These are phyloP conservation scores for Aspergillaceae sp. DNA, from an alignment of 2,329 filamentous ascomycete genomes.

Conservation along the genomic window DNA sequence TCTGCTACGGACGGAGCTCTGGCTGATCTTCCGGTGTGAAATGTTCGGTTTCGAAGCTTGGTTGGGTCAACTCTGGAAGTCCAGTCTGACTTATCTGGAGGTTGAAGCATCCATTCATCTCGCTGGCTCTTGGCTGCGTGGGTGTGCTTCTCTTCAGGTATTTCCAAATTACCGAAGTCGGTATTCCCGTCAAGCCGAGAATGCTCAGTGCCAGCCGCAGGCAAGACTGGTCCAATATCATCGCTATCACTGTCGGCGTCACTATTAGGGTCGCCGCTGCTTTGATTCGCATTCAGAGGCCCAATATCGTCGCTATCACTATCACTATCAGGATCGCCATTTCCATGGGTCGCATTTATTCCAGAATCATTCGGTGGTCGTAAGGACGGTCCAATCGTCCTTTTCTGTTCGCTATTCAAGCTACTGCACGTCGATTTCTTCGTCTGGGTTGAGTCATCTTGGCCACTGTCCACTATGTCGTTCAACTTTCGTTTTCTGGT, in stretches of 20 bases:
- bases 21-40: slow-evolving; percentile 61
- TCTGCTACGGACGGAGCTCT: slow-evolving; percentile 27
- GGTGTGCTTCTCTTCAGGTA: background rate
- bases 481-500: slow-evolving; percentile 15
- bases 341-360: slow-evolving; percentile 4
- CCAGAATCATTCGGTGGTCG: slow-evolving; percentile 39
- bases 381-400: slow-evolving; percentile 48
- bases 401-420: slow-evolving; percentile 37
- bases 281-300: slow-evolving; percentile 15
- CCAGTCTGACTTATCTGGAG: slow-evolving; percentile 49
- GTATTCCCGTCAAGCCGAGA: background rate
- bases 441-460: slow-evolving; percentile 1
- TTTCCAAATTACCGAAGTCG: background rate
- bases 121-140: slow-evolving; percentile 44
- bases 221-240: slow-evolving; percentile 35
- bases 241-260: slow-evolving; percentile 24
- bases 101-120: slow-evolving; percentile 77
- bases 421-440: slow-evolving; percentile 3
- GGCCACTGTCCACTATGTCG: slow-evolving; percentile 1
- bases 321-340: slow-evolving; percentile 7
- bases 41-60: slow-evolving; percentile 71
- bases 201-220: slow-evolving; percentile 18
- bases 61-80: slow-evolving; percentile 67
- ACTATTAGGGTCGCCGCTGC: slow-evolving; percentile 12
- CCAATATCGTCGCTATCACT: slow-evolving; percentile 36